Evolutionary conservation across 1,139 yeast species (phyloP).

Genomic region (Blastobotrys capitulatus): DNA sequence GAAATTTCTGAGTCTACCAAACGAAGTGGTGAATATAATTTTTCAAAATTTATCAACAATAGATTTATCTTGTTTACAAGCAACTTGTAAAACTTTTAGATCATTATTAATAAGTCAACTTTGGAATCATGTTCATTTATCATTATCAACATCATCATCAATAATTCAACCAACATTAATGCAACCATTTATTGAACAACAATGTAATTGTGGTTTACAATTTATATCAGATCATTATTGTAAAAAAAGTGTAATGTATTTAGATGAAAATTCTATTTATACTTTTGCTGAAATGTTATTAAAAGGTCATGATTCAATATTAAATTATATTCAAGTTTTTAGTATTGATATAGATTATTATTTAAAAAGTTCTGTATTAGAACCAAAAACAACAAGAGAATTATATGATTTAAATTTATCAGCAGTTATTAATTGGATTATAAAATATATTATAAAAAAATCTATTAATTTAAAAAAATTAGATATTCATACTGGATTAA

Average conservation of each 20-base stretch:
- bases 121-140: conserved; percentile 1
- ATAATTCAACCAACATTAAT: neutral
- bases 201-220: neutral
- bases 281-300: neutral
- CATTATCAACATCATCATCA: neutral
- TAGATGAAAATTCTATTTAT: neutral
- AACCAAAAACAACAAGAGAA: neutral
- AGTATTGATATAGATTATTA: conserved; percentile 3
- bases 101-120: neutral
- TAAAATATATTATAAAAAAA: neutral
- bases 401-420: neutral
- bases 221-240: conserved; percentile 1
- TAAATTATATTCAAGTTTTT: neutral
- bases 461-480: neutral
- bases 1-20: neutral
- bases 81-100: neutral
- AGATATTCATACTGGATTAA: conserved; percentile 5
- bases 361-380: neutral
- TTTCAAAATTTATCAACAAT: neutral
- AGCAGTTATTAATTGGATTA: conserved; percentile 5
- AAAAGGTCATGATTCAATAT: neutral
- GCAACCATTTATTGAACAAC: neutral
- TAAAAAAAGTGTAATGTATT: neutral
- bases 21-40: neutral
- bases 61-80: neutral